Conservation (phyloP, 768 basidiomycete genomes). For the Candolleomyces eurysporus region DNA sequence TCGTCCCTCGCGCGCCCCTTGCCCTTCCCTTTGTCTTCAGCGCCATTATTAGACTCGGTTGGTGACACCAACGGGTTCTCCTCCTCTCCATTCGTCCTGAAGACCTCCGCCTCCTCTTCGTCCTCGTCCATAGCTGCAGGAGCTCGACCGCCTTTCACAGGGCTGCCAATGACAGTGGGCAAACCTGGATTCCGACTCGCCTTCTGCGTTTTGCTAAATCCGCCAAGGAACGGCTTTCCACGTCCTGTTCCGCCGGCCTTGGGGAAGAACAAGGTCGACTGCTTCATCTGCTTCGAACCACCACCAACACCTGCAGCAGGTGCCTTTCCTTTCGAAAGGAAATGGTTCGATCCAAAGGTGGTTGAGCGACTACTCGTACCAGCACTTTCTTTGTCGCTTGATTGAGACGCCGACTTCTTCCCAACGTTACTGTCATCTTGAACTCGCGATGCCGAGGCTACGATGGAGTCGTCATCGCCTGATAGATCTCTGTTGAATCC, state of each 20-base stretch:
- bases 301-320: slow-evolving; percentile 7
- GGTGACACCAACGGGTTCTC: slow-evolving; percentile 5
- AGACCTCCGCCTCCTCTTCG: slow-evolving; percentile 13
- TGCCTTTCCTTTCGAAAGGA: slow-evolving; percentile 8
- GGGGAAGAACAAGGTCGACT: slow-evolving; percentile 10
- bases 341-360: slow-evolving; percentile 4
- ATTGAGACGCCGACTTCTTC: slow-evolving; percentile 8
- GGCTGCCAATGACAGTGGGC: slow-evolving; percentile 47
- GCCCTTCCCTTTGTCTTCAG: slow-evolving; percentile 29
- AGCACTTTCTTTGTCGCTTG: slow-evolving; percentile 11
- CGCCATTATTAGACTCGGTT: slow-evolving; percentile 15
- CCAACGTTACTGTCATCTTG: slow-evolving; percentile 20
- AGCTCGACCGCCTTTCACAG: slow-evolving; percentile 40
- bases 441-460: slow-evolving; percentile 7
- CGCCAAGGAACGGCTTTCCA: slow-evolving; percentile 25
- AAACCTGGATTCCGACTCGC: slow-evolving; percentile 47
- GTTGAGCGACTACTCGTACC: slow-evolving; percentile 12
- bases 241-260: slow-evolving; percentile 1
- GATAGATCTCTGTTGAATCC: slow-evolving; percentile 48
- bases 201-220: slow-evolving; percentile 28
- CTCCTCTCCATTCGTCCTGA: slow-evolving; percentile 8
- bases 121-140: slow-evolving; percentile 10
- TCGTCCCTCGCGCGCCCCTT: slow-evolving; percentile 29
- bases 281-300: slow-evolving; percentile 7
- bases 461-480: slow-evolving; percentile 20